Conservation (phyloP, 306 rosid species). For the Dryas alaskensis region DNA sequence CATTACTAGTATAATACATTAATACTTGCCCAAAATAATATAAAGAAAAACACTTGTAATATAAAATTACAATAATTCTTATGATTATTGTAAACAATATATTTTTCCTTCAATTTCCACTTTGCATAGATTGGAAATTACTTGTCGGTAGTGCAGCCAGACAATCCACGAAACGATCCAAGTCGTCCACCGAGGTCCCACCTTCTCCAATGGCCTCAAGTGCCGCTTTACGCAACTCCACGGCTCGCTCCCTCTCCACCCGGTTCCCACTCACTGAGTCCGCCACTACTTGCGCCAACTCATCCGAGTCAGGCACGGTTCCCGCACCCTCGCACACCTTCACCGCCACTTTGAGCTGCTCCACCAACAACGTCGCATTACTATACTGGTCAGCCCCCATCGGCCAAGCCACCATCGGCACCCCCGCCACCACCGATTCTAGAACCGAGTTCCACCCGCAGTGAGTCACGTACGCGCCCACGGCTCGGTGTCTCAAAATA, state of each 20-base stretch:
- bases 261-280: conserved; percentile 28
- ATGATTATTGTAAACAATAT: background rate
- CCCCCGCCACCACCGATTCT: conserved; percentile 38
- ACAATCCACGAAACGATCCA: conserved; percentile 17
- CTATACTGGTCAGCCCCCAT: conserved; percentile 42
- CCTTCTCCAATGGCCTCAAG: conserved; percentile 30
- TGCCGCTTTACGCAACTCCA: conserved; percentile 24
- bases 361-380: conserved; percentile 42
- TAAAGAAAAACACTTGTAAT: no score
- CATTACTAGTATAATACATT: no score
- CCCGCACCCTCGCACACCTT: conserved; percentile 35
- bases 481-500: conserved; percentile 35
- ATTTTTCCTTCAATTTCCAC: background rate
- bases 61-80: no score
- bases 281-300: conserved; percentile 26
- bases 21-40: no score
- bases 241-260: background rate
- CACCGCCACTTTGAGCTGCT: conserved; percentile 32
- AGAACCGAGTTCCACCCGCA: conserved; percentile 60
- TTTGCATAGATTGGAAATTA: background rate
- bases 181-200: conserved; percentile 35
- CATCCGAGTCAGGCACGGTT: conserved; percentile 25
- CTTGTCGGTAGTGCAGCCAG: background rate
- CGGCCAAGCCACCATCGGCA: conserved; percentile 47
- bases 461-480: conserved; percentile 45